Evolutionary conservation across 495 filamentous ascomycete genomes (phyloP).

Genomic region (Neurospora sp.): DNA sequence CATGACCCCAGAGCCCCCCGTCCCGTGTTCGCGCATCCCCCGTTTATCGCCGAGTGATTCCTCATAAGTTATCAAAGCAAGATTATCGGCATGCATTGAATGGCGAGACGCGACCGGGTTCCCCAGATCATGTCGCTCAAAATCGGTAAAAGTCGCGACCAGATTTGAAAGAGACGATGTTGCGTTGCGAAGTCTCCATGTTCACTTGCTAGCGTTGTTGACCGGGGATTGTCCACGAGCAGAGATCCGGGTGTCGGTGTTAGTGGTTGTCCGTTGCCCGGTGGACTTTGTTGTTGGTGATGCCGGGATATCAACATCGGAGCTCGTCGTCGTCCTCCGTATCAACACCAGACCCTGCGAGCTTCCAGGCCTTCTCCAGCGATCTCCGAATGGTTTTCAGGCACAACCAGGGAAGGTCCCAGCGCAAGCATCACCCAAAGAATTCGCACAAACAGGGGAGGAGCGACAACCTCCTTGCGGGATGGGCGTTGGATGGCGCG

Average conservation of each 20-base stretch:
- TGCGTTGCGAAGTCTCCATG: neutral
- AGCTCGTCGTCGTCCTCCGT: neutral
- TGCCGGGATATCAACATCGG: neutral
- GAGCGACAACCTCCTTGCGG: neutral
- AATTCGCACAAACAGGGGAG: neutral
- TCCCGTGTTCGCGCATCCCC: neutral
- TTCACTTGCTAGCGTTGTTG: neutral
- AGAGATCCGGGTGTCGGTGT: neutral
- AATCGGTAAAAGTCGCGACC: neutral
- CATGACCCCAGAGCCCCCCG: neutral
- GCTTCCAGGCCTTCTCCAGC: neutral
- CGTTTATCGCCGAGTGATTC: neutral
- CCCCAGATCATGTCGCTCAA: neutral
- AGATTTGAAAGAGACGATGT: neutral
- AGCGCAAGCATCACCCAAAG: neutral
- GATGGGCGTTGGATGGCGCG: neutral
- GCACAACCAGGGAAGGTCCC: neutral
- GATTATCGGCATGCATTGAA: neutral
- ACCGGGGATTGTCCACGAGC: neutral
- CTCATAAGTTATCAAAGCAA: neutral
- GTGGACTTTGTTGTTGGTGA: neutral
- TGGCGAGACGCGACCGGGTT: neutral
- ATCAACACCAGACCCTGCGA: neutral
- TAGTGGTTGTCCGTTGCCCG: neutral
- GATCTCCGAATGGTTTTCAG: neutral